Evolutionary conservation across 1,284 basidiomycete species (phyloP).

Genomic region (Leccinum griseonigrum): DNA sequence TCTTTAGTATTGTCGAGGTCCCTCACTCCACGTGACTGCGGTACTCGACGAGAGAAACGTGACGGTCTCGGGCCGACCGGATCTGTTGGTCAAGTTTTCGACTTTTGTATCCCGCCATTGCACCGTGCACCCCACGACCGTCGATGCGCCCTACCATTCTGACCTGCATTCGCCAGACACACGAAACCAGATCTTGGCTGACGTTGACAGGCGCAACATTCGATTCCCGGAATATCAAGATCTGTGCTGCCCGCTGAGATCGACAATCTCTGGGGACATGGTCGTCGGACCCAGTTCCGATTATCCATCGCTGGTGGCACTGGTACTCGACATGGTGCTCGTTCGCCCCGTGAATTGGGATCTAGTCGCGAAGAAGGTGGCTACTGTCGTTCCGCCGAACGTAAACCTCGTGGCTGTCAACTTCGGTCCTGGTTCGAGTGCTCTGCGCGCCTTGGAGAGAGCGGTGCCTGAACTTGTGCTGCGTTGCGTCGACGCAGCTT

Average conservation of each 20-base stretch:
- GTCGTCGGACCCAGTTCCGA: conserved; percentile 23
- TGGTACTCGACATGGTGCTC: conserved; percentile 58
- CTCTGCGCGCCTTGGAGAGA: conserved; percentile 42
- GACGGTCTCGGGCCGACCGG: conserved; percentile 58
- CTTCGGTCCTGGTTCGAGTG: conserved; percentile 51
- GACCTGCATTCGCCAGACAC: conserved; percentile 34
- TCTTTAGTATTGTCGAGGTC: conserved; percentile 18
- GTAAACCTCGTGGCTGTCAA: conserved; percentile 43
- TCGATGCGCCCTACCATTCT: conserved; percentile 57
- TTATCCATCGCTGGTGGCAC: conserved; percentile 40
- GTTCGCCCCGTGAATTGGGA: conserved; percentile 57
- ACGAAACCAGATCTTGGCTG: conserved; percentile 41
- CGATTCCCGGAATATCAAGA: conserved; percentile 47
- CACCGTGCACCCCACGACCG: conserved; percentile 39
- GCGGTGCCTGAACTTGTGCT: conserved; percentile 28
- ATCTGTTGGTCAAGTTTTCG: conserved; percentile 45
- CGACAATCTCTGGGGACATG: conserved; percentile 45
- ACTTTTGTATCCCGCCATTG: conserved; percentile 33
- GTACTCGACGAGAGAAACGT: conserved; percentile 46
- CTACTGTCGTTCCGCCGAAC: conserved; percentile 25
- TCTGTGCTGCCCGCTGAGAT: conserved; percentile 46
- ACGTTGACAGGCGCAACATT: conserved; percentile 45
- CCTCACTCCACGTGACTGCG: conserved; percentile 48
- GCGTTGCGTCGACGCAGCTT: conserved; percentile 32
- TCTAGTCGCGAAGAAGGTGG: conserved; percentile 36